Evolutionary conservation across 176 grass and related monocot species (phyloP), one percentile per base, ranked within the genome.

Genomic region (Aegilops bicornis): DNA sequence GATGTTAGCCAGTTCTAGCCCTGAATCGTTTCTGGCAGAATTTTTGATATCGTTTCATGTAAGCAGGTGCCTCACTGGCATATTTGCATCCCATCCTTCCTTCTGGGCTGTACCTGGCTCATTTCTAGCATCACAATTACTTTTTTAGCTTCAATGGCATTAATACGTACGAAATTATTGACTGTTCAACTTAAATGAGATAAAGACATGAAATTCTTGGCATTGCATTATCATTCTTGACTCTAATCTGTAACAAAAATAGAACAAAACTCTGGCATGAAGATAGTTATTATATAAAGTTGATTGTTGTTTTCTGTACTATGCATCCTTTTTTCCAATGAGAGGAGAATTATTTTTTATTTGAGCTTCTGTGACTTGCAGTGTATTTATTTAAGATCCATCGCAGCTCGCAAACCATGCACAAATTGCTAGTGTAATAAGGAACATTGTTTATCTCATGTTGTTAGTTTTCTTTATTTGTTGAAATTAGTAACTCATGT

Each of bases 381-480:
- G 31, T 69, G 32, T 37, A 69, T 69, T 33, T 35, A 69, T 69
- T 69, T 69, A 31, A 35, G 67, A 69, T 69, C 67, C 67, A 69
- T 69, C 8, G 17, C 64, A 66, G 1, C 14, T 66, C 27, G 6
- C 67, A 69, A 69, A 33, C 1, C 66, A 69, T 35, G 17, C 1
- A 0, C 1, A 36, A 33, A 0, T 69, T 37, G 7, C 27, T 31
- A 66, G 39, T 79, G 73, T 48, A 42, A 43, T 39, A 30, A 11
- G 30, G 3, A 65, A 29, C 71, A 33, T 60, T 72, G 13, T 42
- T 66, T 79, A 33, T 90, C 45, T 72, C 82, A 69, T 83, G 25
- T 47, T 83, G 25, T 47, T 91, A 32, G 27, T 83, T 70, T 73
- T 89, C 45, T 76, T 19, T 36, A 78, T 78, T 82, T 84, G 37